Conservation (phyloP, 805 yeast genomes). For the Candida germanica region DNA sequence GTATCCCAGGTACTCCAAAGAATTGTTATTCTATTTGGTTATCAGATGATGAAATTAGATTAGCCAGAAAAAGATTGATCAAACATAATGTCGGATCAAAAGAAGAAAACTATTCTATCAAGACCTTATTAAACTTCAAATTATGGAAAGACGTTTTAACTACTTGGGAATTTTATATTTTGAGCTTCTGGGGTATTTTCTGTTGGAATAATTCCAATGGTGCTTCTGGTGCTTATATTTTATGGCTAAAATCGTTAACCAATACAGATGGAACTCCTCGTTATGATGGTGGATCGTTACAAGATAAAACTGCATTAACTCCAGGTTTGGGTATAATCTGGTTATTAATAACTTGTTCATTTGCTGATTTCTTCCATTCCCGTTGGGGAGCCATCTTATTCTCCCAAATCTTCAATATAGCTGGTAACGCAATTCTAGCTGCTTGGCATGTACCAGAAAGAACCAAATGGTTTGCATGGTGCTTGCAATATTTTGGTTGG, state of each 20-base stretch:
- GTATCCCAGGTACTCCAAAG: constrained; percentile 66
- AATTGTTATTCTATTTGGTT: constrained; percentile 34
- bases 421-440: constrained; percentile 54
- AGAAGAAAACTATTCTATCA: constrained; percentile 21
- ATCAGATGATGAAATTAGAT: constrained; percentile 33
- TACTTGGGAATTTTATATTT: constrained; percentile 59
- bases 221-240: constrained; percentile 38
- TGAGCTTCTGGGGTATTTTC: constrained; percentile 52
- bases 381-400: constrained; percentile 54
- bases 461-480: constrained; percentile 67
- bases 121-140: constrained; percentile 37
- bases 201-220: constrained; percentile 63
- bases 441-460: constrained; percentile 55
- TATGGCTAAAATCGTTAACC: constrained; percentile 51
- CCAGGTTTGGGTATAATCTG: constrained; percentile 43
- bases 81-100: constrained; percentile 20
- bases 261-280: constrained; percentile 21
- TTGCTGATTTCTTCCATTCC: constrained; percentile 41
- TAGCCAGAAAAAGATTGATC: constrained; percentile 28
- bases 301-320: constrained; percentile 44
- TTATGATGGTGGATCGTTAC: constrained; percentile 31
- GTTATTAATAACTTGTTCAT: constrained; percentile 33
- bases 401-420: constrained; percentile 52
- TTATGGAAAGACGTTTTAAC: constrained; percentile 53
- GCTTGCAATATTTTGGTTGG: constrained; percentile 59